Percentiles rank a stretch among this genome's conserved stretches.
phyloP scores from a whole-genome alignment of 164 flowering plant species.

The Stephania japonica region DNA sequence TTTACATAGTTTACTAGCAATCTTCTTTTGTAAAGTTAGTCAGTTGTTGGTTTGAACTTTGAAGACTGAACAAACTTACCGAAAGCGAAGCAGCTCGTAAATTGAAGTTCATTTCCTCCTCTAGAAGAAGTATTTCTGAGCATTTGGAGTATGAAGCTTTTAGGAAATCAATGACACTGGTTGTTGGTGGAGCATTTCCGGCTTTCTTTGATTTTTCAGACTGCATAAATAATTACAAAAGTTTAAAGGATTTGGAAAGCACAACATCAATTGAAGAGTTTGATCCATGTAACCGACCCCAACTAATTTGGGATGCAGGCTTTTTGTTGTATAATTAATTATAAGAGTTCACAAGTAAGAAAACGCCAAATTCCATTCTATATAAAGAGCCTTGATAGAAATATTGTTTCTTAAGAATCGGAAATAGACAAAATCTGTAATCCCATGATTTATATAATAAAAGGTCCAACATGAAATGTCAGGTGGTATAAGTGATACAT shows the following conservation, averaged over 20 bases:
- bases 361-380: neutral
- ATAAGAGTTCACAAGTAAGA: neutral
- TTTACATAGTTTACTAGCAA: neutral
- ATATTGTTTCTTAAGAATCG: neutral
- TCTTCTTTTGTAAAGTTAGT: neutral
- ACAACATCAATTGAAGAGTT: too few species aligned
- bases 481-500: neutral
- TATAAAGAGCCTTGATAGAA: neutral
- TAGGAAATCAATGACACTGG: conserved; percentile 51
- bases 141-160: conserved; percentile 41
- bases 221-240: conserved; percentile 26
- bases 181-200: conserved; percentile 62
- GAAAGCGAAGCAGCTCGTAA: conserved; percentile 61
- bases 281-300: too few species aligned
- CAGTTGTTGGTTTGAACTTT: neutral
- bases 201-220: conserved; percentile 90
- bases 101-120: conserved; percentile 86
- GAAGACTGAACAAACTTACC: conserved; percentile 37
- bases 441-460: neutral
- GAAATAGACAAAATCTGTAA: neutral
- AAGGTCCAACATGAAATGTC: neutral
- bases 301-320: too few species aligned
- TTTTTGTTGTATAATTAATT: neutral
- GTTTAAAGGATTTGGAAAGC: too few species aligned
- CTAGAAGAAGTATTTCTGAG: conserved; percentile 56